Evolutionary conservation across 2,329 filamentous ascomycete genomes (phyloP).

Genomic region (Fusarium sp.): DNA sequence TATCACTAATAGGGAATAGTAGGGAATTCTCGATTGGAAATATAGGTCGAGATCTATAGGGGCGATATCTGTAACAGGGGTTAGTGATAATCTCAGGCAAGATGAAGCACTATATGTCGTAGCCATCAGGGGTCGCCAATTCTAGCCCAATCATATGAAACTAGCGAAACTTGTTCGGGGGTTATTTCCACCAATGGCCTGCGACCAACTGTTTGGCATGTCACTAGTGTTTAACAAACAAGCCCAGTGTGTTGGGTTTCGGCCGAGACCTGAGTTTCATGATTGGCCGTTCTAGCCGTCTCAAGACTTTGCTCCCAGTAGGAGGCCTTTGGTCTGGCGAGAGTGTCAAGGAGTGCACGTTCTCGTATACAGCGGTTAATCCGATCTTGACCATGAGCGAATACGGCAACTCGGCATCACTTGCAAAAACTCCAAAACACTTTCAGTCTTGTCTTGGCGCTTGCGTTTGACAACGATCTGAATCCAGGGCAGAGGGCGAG

Average conservation of each 20-base stretch:
- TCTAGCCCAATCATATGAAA: conserved; percentile 18
- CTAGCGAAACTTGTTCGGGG: conserved; percentile 2
- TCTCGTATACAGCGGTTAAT: background rate
- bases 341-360: background rate
- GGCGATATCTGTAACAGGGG: conserved; percentile 12
- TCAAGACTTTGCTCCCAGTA: background rate
- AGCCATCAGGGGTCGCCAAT: background rate
- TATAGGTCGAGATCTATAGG: background rate
- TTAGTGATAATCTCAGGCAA: conserved; percentile 5
- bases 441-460: background rate
- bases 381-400: background rate
- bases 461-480: background rate
- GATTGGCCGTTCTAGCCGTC: background rate
- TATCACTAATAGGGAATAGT: background rate
- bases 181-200: conserved; percentile 1
- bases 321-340: background rate
- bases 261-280: background rate
- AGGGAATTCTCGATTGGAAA: background rate
- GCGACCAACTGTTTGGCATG: rapidly evolving
- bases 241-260: background rate
- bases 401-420: conserved; percentile 22
- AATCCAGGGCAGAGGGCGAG: background rate
- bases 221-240: background rate
- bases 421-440: background rate
- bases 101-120: conserved; percentile 7